These are phyloP conservation scores for Kingdonia uniflora DNA, from an alignment of 164 flowering plant species.

Conservation along the genomic window DNA sequence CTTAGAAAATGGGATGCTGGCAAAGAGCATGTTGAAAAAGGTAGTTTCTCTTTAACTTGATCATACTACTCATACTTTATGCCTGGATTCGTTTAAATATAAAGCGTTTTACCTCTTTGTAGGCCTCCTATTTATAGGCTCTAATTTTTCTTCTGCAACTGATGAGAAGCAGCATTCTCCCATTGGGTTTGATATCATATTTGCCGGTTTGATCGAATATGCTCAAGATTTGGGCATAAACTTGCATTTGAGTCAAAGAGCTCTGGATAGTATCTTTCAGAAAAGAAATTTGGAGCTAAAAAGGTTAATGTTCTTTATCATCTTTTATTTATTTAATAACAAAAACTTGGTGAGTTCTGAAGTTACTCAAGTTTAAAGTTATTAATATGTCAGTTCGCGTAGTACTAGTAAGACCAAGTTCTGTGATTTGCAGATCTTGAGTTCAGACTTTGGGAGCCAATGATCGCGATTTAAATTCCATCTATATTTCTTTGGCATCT, in stretches of 20 bases:
- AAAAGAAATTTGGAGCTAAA: conserved; percentile 51
- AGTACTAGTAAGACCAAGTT: not conserved
- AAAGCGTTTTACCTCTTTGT: conserved; percentile 1
- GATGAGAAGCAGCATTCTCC: conserved; percentile 55
- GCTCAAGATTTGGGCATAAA: conserved; percentile 42
- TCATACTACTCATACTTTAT: not conserved
- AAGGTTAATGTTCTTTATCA: conserved; percentile 32
- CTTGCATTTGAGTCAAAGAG: conserved; percentile 27
- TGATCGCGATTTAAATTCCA: not conserved
- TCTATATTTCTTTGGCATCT: not conserved
- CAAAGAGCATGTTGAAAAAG: conserved; percentile 52
- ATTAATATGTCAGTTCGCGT: not conserved
- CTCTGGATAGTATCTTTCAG: conserved; percentile 27
- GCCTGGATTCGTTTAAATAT: not conserved
- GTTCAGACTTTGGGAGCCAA: not conserved
- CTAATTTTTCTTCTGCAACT: conserved; percentile 34
- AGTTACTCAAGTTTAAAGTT: not conserved
- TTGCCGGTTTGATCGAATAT: conserved; percentile 69
- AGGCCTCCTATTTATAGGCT: conserved; percentile 59
- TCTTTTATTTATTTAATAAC: not conserved
- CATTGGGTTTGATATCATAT: conserved; percentile 72
- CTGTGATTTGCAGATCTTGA: not conserved
- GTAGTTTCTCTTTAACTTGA: conserved; percentile 15
- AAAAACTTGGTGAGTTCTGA: too few species aligned
- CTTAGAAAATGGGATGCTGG: conserved; percentile 71